These are phyloP conservation scores for Beta vulgaris DNA, from an alignment of 148 eudicot genomes.

Conservation along the genomic window DNA sequence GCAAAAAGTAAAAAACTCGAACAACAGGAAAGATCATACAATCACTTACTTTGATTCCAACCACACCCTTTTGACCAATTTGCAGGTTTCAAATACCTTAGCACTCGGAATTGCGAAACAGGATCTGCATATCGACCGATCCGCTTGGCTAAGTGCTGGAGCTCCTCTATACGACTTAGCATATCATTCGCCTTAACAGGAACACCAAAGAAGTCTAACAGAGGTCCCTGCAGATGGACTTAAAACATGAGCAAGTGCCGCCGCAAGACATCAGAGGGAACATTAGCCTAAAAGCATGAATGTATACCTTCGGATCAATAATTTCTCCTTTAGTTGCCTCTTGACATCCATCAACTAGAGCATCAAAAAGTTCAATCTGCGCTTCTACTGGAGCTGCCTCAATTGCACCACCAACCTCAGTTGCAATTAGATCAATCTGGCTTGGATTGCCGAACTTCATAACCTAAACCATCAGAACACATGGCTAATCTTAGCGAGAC, in stretches of 20 bases:
- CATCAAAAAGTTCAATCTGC: constrained; percentile 91
- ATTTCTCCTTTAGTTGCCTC: constrained; percentile 69
- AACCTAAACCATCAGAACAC: constrained; percentile 44
- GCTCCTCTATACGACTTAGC: constrained; percentile 81
- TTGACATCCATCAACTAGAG: constrained; percentile 86
- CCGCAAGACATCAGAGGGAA: constrained; percentile 5
- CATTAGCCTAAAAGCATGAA: neutral
- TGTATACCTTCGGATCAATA: constrained; percentile 67
- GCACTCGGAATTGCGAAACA: constrained; percentile 73
- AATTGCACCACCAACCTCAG: constrained; percentile 89
- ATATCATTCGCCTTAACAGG: constrained; percentile 94
- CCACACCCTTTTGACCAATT: constrained; percentile 99
- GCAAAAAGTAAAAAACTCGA: neutral
- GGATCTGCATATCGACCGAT: constrained; percentile 75
- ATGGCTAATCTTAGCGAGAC: neutral
- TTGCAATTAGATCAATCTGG: constrained; percentile 72
- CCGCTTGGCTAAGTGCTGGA: constrained; percentile 84
- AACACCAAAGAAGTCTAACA: constrained; percentile 94
- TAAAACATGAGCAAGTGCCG: constrained; percentile 14
- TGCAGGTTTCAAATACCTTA: constrained; percentile 85
- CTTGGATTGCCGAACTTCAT: constrained; percentile 93
- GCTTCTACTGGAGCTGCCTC: constrained; percentile 88
- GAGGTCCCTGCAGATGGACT: constrained; percentile 60
- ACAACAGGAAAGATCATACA: neutral
- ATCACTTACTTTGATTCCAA: constrained; percentile 90